Evolutionary conservation across 2,329 filamentous ascomycete species (phyloP).

Genomic region (Beauveria rudraprayagi): DNA sequence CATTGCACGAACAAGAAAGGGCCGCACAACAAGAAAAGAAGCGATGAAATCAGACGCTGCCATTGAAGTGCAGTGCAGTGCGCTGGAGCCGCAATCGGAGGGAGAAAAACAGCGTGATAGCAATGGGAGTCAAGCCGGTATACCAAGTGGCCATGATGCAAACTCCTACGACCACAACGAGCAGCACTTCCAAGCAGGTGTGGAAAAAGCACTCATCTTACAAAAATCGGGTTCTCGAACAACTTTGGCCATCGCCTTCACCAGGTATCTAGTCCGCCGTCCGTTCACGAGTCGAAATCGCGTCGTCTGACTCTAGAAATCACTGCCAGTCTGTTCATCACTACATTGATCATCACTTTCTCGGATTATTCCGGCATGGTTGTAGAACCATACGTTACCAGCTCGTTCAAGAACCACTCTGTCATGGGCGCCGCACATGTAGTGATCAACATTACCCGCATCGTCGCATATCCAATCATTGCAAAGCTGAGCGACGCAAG

Average conservation of each 20-base stretch:
- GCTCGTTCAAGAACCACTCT: constrained; percentile 38
- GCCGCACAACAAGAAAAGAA: neutral
- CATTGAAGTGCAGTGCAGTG: neutral
- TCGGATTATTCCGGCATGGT: constrained; percentile 24
- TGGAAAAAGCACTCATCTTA: neutral
- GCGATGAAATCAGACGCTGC: neutral
- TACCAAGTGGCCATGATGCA: no score
- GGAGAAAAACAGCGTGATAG: neutral
- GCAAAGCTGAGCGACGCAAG: constrained; percentile 48
- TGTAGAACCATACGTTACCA: constrained; percentile 27
- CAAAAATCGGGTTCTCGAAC: neutral
- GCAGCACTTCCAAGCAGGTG: neutral
- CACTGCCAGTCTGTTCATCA: constrained; percentile 20
- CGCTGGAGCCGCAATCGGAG: no score
- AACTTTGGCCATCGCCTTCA: neutral
- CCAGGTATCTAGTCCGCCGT: neutral
- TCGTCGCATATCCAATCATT: constrained; percentile 50
- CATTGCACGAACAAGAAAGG: neutral
- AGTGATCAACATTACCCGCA: constrained; percentile 38
- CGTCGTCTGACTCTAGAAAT: neutral
- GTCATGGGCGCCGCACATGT: constrained; percentile 40
- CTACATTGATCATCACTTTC: constrained; percentile 24
- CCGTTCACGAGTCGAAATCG: neutral
- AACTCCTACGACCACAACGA: no score
- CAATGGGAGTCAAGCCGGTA: neutral